These are phyloP conservation scores for Penicilliopsis zonata DNA, from an alignment of 495 filamentous ascomycete genomes.

Conservation along the genomic window DNA sequence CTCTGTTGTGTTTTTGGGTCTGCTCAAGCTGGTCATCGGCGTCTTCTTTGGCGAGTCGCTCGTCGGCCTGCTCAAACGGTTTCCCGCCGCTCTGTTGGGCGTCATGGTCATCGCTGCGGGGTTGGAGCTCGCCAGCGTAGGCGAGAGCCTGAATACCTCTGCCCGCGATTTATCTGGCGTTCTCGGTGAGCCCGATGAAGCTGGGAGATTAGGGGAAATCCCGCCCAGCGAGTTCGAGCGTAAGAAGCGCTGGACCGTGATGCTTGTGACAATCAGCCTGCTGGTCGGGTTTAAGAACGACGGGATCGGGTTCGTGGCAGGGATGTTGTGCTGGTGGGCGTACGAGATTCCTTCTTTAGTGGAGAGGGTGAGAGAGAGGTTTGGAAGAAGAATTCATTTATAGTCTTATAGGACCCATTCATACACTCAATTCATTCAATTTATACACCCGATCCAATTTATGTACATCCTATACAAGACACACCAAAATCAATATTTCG, in stretches of 20 bases:
- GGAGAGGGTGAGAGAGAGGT: slow-evolving; percentile 13
- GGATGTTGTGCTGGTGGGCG: slow-evolving; percentile 57
- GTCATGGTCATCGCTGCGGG: slow-evolving; percentile 86
- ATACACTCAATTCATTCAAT: too few relatives aligned
- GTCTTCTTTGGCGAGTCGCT: slow-evolving; percentile 59
- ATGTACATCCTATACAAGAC: too few relatives aligned
- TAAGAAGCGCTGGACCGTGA: slow-evolving; percentile 65
- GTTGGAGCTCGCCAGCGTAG: slow-evolving; percentile 72
- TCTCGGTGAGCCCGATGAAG: slow-evolving; percentile 28
- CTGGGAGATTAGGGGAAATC: too few relatives aligned
- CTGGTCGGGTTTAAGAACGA: slow-evolving; percentile 84
- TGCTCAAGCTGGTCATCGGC: slow-evolving; percentile 64
- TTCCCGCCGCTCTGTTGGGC: slow-evolving; percentile 64
- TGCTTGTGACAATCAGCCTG: slow-evolving; percentile 74
- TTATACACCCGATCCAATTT: too few relatives aligned
- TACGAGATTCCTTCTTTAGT: slow-evolving; percentile 25
- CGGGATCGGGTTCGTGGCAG: slow-evolving; percentile 73
- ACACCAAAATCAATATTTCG: slow-evolving; percentile 1
- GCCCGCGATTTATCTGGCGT: slow-evolving; percentile 40
- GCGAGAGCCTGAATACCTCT: slow-evolving; percentile 63
- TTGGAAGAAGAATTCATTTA: too few relatives aligned
- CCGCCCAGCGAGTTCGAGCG: slow-evolving; percentile 45
- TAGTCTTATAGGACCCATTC: too few relatives aligned
- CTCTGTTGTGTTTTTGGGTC: slow-evolving; percentile 66
- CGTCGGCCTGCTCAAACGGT: slow-evolving; percentile 50